phyloP scores from a whole-genome alignment of 352 stramenopile genomes.

The Phytophthora ohioensis region DNA sequence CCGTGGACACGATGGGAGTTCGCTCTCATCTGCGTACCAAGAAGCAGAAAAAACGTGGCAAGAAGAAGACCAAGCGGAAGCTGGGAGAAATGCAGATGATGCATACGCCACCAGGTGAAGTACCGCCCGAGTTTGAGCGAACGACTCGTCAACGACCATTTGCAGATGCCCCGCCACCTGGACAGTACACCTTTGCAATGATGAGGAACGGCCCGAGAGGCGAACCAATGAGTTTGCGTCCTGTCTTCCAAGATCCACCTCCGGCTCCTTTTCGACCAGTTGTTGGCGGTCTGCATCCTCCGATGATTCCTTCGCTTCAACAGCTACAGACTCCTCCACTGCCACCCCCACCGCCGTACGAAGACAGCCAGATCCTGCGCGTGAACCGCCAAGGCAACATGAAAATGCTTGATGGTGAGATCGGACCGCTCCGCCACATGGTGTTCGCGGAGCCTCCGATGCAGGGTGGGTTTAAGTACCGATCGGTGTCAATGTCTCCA shows the following conservation, averaged over 20 bases:
- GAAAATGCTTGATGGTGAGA: conserved; percentile 54
- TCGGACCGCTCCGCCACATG: conserved; percentile 10
- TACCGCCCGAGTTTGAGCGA: conserved; percentile 42
- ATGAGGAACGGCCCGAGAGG: conserved; percentile 34
- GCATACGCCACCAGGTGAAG: conserved; percentile 8
- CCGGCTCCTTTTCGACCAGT: conserved; percentile 21
- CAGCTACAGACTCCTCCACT: conserved; percentile 13
- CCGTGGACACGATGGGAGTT: conserved; percentile 11
- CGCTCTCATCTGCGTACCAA: conserved; percentile 40
- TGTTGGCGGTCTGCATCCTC: conserved; percentile 17
- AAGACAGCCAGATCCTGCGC: conserved; percentile 74
- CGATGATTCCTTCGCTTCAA: conserved; percentile 13
- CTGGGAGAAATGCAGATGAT: conserved; percentile 59
- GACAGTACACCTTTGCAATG: conserved; percentile 35
- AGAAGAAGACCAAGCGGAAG: conserved; percentile 84
- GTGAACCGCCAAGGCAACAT: conserved; percentile 73
- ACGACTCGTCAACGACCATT: conserved; percentile 44
- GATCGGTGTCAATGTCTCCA: conserved; percentile 34
- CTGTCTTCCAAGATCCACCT: conserved; percentile 32
- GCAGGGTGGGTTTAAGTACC: conserved; percentile 58
- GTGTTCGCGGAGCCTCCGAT: conserved; percentile 24
- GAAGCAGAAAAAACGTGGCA: conserved; percentile 81
- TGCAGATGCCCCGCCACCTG: conserved; percentile 11
- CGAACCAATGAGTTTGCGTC: conserved; percentile 25
- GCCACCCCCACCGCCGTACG: conserved; percentile 32